A percentile compares a stretch with the other conserved stretches of the same genome.
phyloP scores from a whole-genome alignment of 202 grass and related monocot species.

The Elaeis oleifera region DNA sequence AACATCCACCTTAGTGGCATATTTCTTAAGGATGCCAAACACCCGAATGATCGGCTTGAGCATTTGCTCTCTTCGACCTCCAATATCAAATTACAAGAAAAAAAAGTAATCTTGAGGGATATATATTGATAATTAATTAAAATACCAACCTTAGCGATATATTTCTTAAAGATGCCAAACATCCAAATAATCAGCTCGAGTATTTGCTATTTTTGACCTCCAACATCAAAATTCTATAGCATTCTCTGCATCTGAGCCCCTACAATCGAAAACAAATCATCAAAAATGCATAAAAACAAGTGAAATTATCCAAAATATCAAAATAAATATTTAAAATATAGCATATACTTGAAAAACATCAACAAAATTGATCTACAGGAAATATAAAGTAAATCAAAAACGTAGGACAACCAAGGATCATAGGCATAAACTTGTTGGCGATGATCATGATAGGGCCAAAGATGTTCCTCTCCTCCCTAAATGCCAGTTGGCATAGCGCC shows the following conservation, averaged over 20 bases:
- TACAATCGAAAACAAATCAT: conserved; percentile 44
- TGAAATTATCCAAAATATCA: background rate
- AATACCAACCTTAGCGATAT: conserved; percentile 64
- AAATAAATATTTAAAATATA: background rate
- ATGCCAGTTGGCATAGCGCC: conserved; percentile 39
- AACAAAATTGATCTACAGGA: background rate
- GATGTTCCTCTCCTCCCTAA: conserved; percentile 88
- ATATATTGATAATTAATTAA: background rate
- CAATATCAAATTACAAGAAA: background rate
- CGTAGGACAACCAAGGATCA: background rate
- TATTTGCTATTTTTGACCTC: conserved; percentile 71
- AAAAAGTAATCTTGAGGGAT: background rate
- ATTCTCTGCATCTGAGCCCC: conserved; percentile 97
- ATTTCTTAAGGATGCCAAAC: too few relatives aligned
- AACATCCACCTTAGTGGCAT: too few relatives aligned
- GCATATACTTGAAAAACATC: background rate
- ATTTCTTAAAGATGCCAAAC: conserved; percentile 93
- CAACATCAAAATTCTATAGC: conserved; percentile 90
- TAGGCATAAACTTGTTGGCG: conserved; percentile 53
- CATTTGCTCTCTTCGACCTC: too few relatives aligned
- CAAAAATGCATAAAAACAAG: background rate
- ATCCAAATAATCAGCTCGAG: conserved; percentile 82
- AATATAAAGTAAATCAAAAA: background rate
- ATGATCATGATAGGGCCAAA: conserved; percentile 79
- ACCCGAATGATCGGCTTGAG: too few relatives aligned